Conservation (phyloP, 306 rosid species). For the Acacia melanoxylon region DNA sequence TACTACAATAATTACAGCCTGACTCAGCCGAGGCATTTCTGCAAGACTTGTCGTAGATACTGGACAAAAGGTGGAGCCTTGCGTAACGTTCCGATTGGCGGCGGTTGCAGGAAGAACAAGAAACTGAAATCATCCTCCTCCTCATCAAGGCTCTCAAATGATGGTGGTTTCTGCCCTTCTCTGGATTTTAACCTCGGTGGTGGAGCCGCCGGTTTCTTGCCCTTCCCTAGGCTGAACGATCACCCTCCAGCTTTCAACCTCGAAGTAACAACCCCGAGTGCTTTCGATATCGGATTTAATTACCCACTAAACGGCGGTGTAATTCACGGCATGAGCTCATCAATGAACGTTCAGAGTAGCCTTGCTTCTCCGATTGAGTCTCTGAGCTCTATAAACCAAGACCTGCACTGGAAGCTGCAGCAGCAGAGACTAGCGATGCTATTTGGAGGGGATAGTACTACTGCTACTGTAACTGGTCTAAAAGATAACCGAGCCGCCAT, state of each 20-base stretch:
- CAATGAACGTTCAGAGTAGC: constrained; percentile 49
- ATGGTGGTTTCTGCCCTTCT: constrained; percentile 46
- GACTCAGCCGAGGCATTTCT: constrained; percentile 91
- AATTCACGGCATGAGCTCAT: constrained; percentile 35
- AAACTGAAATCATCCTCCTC: constrained; percentile 51
- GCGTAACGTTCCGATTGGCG: constrained; percentile 89
- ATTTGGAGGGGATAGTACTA: constrained; percentile 42
- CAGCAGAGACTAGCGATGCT: constrained; percentile 80
- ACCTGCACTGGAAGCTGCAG: constrained; percentile 94
- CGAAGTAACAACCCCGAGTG: constrained; percentile 20
- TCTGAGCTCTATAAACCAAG: constrained; percentile 86
- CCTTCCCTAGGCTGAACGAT: constrained; percentile 55
- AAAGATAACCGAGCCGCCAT: constrained; percentile 25
- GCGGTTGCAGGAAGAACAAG: constrained; percentile 93
- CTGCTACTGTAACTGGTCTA: neutral
- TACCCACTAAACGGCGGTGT: constrained; percentile 42
- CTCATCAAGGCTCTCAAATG: constrained; percentile 50
- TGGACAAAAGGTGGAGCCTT: constrained; percentile 97
- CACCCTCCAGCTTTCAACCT: constrained; percentile 23
- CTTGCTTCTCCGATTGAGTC: constrained; percentile 86
- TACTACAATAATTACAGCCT: constrained; percentile 98
- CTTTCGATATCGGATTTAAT: constrained; percentile 40
- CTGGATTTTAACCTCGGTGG: constrained; percentile 63
- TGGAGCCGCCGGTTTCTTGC: neutral
- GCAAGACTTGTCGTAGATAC: constrained; percentile 93